Base-by-base conservation (phyloP, 768 basidiomycete genomes). In the Pleurotus giganteus region DNA sequence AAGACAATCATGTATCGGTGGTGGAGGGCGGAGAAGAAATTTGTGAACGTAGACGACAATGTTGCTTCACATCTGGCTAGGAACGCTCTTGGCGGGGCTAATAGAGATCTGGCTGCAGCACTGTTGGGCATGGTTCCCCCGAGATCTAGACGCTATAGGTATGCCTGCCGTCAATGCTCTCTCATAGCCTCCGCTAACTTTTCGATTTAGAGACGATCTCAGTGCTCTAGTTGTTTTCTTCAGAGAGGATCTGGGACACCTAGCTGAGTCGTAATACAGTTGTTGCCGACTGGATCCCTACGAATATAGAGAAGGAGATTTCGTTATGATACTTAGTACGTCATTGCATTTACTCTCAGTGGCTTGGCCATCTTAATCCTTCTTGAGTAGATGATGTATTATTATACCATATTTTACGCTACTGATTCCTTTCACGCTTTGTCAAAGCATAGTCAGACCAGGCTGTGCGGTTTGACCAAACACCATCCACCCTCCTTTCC, bases 21-120 rank as follows among this genome's bases (percentile, higher is more conserved):
- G 47, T 74, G 74, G 74, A 46, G 67, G 23, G 60, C 66, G 24
- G 57, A 71, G 51, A 76, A 79, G 61, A 63, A 51, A 28, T 80
- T 79, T 54, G 62, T 75, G 44, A 69, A 70, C 57, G 62, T 66
- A 42, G 74, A 79, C 57, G 60, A 57, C 17, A 81, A 81, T 55
- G 74, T 73, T 17, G 74, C 75, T 0, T 74, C 73, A 2, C 82
- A 84, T 65, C 58, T 86, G 28, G 66, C 76, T 26, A 67, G 81
- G 50, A 85, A 84, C 58, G 80, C 79, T 2, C 66, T 85, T 0
- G 81, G 81, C 4, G 82, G 83, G 1, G 77, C 75, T 4, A 70
- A 81, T 62, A 46, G 58, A 15, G 74, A 80, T 58, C 63, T 79
- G 42, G 68, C 68, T 42, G 65, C 63, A 19, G 71, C 75, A 0